Evolutionary conservation across 2,329 filamentous ascomycete species (phyloP).

Genomic region (Hortaea sp.): DNA sequence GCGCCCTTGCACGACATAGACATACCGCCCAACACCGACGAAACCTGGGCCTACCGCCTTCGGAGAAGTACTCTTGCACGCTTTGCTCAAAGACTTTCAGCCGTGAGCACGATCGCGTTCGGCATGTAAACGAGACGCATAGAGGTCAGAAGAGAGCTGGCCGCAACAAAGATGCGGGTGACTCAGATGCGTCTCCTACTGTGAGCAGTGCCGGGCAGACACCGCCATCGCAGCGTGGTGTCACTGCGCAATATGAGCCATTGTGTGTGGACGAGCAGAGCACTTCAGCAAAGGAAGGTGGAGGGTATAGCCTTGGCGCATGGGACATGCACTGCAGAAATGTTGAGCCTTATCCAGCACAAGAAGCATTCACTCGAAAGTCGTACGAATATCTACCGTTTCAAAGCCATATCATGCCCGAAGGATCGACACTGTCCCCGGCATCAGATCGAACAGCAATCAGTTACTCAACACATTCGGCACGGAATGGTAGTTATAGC

Average conservation of each 20-base stretch:
- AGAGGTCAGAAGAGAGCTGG: constrained; percentile 3
- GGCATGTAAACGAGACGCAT: constrained; percentile 19
- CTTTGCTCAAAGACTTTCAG: constrained; percentile 16
- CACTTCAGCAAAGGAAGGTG: constrained; percentile 1
- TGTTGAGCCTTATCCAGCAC: background rate
- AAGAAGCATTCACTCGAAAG: background rate
- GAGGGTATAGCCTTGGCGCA: background rate
- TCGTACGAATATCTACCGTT: background rate
- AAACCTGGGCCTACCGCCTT: constrained; percentile 13
- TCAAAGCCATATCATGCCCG: background rate
- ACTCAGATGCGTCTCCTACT: background rate
- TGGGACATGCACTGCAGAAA: constrained; percentile 1
- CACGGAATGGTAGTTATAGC: too few species aligned
- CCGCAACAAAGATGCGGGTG: background rate
- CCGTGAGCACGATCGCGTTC: constrained; percentile 16
- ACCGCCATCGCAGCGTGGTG: background rate
- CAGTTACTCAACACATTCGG: too few species aligned
- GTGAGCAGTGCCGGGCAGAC: background rate
- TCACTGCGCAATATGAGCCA: background rate
- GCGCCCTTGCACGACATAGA: constrained; percentile 16
- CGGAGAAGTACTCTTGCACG: constrained; percentile 14
- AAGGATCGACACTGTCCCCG: background rate
- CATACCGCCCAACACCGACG: constrained; percentile 17
- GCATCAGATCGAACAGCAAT: too few species aligned
- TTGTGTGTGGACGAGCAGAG: background rate